Percentiles rank a stretch among this genome's conserved stretches.
Evolutionary conservation across 164 flowering plant species (phyloP).

Genomic region (Annona squamosa): DNA sequence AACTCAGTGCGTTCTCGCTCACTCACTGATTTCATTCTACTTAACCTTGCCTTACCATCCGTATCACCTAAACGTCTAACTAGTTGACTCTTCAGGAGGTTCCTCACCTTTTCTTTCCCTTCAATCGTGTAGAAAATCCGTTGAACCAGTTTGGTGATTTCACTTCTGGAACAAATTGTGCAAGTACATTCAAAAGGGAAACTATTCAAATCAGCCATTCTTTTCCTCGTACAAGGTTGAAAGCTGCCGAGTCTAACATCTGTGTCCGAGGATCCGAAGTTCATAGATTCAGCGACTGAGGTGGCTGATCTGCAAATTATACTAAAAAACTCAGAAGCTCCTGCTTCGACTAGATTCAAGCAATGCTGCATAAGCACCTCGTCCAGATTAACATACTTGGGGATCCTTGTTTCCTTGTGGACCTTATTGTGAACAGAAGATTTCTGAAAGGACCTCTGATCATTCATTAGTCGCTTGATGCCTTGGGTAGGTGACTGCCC

Average conservation of each 20-base stretch:
- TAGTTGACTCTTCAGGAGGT: constrained; percentile 46
- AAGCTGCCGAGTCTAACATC: constrained; percentile 24
- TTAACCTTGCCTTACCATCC: constrained; percentile 18
- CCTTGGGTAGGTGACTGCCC: constrained; percentile 20
- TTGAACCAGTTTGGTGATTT: constrained; percentile 20
- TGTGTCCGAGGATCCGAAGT: constrained; percentile 27
- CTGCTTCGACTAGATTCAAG: constrained; percentile 44
- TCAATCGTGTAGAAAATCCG: constrained; percentile 43
- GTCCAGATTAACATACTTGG: constrained; percentile 46
- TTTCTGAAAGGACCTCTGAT: constrained; percentile 21
- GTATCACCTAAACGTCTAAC: constrained; percentile 29
- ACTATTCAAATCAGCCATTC: constrained; percentile 18
- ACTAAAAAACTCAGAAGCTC: constrained; percentile 30
- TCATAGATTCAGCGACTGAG: constrained; percentile 24
- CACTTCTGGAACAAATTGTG: constrained; percentile 22
- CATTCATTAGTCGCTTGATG: constrained; percentile 15
- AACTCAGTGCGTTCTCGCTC: constrained; percentile 21
- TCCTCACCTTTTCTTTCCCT: constrained; percentile 42
- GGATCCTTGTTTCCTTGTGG: constrained; percentile 28
- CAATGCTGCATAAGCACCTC: constrained; percentile 56
- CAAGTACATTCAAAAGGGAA: constrained; percentile 29
- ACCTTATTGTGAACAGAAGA: constrained; percentile 19
- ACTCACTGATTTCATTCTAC: constrained; percentile 20
- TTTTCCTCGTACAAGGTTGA: constrained; percentile 13
- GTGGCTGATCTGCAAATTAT: constrained; percentile 18